Percentiles rank a stretch among this genome's conserved stretches.
These are phyloP conservation scores for barrel medic (Medicago truncatula) DNA, from an alignment of 306 rosid species.

Conservation along the genomic window MtrunA17r5.0-ANR NC_053044.1:52917501-52918000, in stretches of 20 bases:
- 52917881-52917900: too few species aligned
- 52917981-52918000: too few species aligned
- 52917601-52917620: conserved; percentile 38
- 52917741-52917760: neutral
- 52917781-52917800: too few species aligned
- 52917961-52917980: too few species aligned
- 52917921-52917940: too few species aligned
- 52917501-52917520: conserved; percentile 70
- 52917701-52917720: neutral
- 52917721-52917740: neutral
- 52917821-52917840: too few species aligned
- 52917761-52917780: too few species aligned
- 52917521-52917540: conserved; percentile 77
- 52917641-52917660: conserved; percentile 29
- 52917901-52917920: too few species aligned
- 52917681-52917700: conserved; percentile 36
- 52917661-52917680: conserved; percentile 42
- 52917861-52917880: too few species aligned
- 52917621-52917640: neutral
- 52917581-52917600: neutral
- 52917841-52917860: too few species aligned
- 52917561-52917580: conserved; percentile 8
- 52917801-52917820: too few species aligned
- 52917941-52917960: too few species aligned
- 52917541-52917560: conserved; percentile 79